Conservation (phyloP, 305 asterid species). For the Salvia sclarea region DNA sequence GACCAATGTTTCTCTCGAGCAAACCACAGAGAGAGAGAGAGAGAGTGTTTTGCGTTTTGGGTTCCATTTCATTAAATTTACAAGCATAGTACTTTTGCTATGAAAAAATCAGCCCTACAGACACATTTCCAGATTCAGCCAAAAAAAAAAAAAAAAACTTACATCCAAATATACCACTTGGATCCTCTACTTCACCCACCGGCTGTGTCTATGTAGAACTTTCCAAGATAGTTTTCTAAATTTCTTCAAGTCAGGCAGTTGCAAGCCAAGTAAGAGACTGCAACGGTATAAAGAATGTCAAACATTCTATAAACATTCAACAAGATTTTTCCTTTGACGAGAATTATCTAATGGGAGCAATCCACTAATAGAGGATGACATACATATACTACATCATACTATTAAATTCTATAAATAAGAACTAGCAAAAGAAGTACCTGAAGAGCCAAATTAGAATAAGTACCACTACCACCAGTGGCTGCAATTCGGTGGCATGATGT, state of each 20-base stretch:
- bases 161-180: background rate
- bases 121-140: background rate
- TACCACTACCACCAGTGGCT: slow-evolving; percentile 16
- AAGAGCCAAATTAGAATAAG: slow-evolving; percentile 16
- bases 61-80: background rate
- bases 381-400: slow-evolving; percentile 2
- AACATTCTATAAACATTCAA: background rate
- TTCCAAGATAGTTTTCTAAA: slow-evolving; percentile 23
- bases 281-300: background rate
- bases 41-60: background rate
- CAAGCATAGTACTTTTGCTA: background rate
- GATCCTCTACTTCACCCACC: background rate
- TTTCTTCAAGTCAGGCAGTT: slow-evolving; percentile 16
- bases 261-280: slow-evolving; percentile 16
- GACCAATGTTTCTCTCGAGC: too few relatives aligned
- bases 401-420: background rate
- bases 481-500: slow-evolving; percentile 20
- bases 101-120: background rate
- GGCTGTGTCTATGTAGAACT: background rate
- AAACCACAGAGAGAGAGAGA: background rate
- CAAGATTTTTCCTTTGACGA: background rate
- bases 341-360: background rate
- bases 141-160: slow-evolving; percentile 8
- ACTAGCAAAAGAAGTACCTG: slow-evolving; percentile 28
- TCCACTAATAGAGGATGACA: background rate